phyloP scores from a whole-genome alignment of 1,284 basidiomycete species.

The Pseudomicrostroma phylloplanum region DNA sequence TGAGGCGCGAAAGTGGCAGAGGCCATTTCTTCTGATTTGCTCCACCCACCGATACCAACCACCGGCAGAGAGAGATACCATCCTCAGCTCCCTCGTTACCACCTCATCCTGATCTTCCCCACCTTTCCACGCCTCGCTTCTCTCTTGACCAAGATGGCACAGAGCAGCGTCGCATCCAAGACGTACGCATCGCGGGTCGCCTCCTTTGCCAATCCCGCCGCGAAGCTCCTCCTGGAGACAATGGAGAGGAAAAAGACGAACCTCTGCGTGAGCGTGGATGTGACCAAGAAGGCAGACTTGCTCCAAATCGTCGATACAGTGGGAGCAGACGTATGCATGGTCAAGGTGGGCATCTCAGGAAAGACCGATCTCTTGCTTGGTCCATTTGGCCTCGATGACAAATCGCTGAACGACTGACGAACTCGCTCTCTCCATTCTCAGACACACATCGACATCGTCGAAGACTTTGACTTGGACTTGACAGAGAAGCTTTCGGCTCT shows the following conservation, averaged over 20 bases:
- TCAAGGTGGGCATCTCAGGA: conserved; percentile 60
- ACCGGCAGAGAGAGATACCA: not conserved
- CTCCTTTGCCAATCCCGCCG: conserved; percentile 36
- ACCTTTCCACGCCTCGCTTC: not conserved
- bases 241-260: conserved; percentile 87
- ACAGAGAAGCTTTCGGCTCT: conserved; percentile 67
- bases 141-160: not conserved
- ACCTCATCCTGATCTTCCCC: not conserved
- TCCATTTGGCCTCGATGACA: not conserved
- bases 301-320: conserved; percentile 80
- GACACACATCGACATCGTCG: conserved; percentile 69
- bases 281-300: conserved; percentile 73
- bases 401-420: not conserved
- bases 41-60: too few species aligned
- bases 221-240: conserved; percentile 61
- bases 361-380: not conserved
- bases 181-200: conserved; percentile 36
- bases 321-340: conserved; percentile 79
- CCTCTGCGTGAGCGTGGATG: conserved; percentile 91
- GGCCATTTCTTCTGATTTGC: too few species aligned
- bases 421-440: conserved; percentile 46
- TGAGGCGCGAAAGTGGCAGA: not conserved
- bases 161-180: not conserved
- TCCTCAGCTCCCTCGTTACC: not conserved
- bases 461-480: conserved; percentile 52